Evolutionary conservation across 768 basidiomycete species (phyloP).

Genomic region (Daedaleopsis nitida): DNA sequence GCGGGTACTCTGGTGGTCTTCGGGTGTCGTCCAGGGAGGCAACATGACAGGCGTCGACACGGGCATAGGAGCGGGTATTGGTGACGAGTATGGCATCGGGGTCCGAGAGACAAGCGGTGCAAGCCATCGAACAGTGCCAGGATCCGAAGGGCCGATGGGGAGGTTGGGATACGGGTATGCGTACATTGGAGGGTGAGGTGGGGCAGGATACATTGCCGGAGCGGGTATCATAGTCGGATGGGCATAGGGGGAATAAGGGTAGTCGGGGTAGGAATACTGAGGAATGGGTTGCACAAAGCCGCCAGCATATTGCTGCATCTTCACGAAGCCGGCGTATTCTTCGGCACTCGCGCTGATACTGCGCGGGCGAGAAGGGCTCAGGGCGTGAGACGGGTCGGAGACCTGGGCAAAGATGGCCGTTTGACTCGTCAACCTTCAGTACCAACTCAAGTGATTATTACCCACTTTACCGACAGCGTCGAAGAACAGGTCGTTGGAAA

Average conservation of each 20-base stretch:
- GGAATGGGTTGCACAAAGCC: slow-evolving; percentile 5
- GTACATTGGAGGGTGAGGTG: background rate
- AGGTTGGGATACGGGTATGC: slow-evolving; percentile 11
- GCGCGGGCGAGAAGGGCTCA: slow-evolving; percentile 14
- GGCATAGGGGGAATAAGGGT: background rate
- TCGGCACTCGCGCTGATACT: slow-evolving; percentile 24
- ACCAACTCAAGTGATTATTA: slow-evolving; percentile 7
- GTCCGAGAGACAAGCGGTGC: slow-evolving; percentile 1
- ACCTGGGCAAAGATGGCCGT: slow-evolving; percentile 5
- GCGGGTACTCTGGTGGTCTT: background rate
- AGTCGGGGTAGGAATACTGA: slow-evolving; percentile 12
- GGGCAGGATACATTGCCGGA: slow-evolving; percentile 8
- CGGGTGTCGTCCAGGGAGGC: background rate
- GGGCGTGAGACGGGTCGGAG: slow-evolving; percentile 13
- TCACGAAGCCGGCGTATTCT: slow-evolving; percentile 3
- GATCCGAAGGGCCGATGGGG: too few species aligned
- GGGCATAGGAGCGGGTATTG: background rate
- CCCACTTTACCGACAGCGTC: slow-evolving; percentile 37
- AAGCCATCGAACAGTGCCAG: too few species aligned
- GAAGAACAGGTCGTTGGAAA: slow-evolving; percentile 41
- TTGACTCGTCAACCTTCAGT: slow-evolving; percentile 2
- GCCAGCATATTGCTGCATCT: slow-evolving; percentile 12
- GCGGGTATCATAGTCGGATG: background rate
- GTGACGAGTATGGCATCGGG: background rate
- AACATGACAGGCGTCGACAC: background rate